phyloP scores from a whole-genome alignment of 441 rosid genomes.

The Erodium texanum region DNA sequence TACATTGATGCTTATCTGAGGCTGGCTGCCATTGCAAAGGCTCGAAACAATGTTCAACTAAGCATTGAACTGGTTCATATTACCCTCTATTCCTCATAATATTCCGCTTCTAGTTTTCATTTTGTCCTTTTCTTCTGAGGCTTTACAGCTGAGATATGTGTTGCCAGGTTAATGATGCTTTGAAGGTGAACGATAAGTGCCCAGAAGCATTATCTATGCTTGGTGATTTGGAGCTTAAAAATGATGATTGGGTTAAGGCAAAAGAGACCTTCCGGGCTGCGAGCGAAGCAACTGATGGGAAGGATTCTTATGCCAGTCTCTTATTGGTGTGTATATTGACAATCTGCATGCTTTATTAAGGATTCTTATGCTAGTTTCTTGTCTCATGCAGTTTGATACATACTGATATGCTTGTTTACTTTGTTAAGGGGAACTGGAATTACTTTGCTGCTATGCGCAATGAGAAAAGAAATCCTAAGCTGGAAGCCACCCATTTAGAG shows the following conservation, averaged over 20 bases:
- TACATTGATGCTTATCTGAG: slow-evolving; percentile 89
- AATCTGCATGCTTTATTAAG: slow-evolving; percentile 1
- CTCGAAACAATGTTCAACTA: slow-evolving; percentile 76
- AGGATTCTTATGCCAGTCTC: slow-evolving; percentile 89
- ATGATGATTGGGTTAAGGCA: slow-evolving; percentile 99
- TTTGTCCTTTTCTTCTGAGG: slow-evolving; percentile 10
- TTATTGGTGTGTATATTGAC: slow-evolving; percentile 57
- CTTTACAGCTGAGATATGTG: background rate
- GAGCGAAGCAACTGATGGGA: slow-evolving; percentile 90
- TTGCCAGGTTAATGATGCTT: slow-evolving; percentile 77
- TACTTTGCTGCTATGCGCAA: slow-evolving; percentile 97
- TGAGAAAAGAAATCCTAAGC: slow-evolving; percentile 95
- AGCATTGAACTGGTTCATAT: slow-evolving; percentile 89
- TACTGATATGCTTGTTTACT: slow-evolving; percentile 21
- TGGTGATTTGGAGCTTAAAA: slow-evolving; percentile 98
- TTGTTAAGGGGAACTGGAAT: slow-evolving; percentile 92
- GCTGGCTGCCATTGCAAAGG: slow-evolving; percentile 90
- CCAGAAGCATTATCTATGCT: slow-evolving; percentile 92
- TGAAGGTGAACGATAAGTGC: slow-evolving; percentile 82
- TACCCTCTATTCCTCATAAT: slow-evolving; percentile 5
- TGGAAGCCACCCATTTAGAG: slow-evolving; percentile 99
- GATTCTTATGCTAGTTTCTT: background rate
- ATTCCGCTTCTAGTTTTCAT: slow-evolving; percentile 16
- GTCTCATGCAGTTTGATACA: background rate
- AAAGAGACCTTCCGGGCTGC: slow-evolving; percentile 97